Base-by-base conservation (phyloP, 345 rosid genomes). In the Dipteronia dyeriana region DNA sequence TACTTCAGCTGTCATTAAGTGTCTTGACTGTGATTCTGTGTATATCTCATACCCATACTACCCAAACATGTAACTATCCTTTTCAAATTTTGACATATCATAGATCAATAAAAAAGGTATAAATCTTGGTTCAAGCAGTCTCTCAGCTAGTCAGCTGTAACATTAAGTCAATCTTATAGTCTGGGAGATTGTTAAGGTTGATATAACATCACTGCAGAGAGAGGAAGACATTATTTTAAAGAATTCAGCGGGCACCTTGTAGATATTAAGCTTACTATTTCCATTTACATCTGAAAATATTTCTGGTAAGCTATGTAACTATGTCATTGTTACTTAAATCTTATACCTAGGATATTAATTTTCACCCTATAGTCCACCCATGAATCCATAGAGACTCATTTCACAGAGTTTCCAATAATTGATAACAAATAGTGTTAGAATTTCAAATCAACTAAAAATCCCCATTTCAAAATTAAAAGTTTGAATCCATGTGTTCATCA, bases 141-240 rank as follows among this genome's bases (percentile, higher is more conserved):
- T 47, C 73, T 49, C 22, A 47, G 25, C 14, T 14, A 1, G 60
- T 49, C 22, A 47, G 25, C 14, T 14, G 2, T 69, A 69, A 49
- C 22, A 17, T 3, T 0, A 75, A 23, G 62, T 75, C 75, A 81
- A 74, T 77, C 82, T 84, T 70, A 79, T 76, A 41, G 84, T 79
- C 82, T 67, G 65, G 23, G 85, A 84, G 76, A 84, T 54, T 22
- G 77, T 60, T 60, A 82, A 70, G 56, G 82, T 70, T 61, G 87
- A 74, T 75, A 20, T 47, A 78, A 75, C 81, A 73, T 71, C 84
- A 64, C 81, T 84, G 86, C 85, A 82, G 66, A 4, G 34, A 31
- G 5, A 73, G 71, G 68, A 64, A 82, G 77, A 79, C 59, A 74
- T 25, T 34, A 68, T 71, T 83, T 83, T 75, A 85, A 56, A 73